Conservation (phyloP, 2,329 filamentous ascomycete genomes). For the Phyllosticta citriasiana region DNA sequence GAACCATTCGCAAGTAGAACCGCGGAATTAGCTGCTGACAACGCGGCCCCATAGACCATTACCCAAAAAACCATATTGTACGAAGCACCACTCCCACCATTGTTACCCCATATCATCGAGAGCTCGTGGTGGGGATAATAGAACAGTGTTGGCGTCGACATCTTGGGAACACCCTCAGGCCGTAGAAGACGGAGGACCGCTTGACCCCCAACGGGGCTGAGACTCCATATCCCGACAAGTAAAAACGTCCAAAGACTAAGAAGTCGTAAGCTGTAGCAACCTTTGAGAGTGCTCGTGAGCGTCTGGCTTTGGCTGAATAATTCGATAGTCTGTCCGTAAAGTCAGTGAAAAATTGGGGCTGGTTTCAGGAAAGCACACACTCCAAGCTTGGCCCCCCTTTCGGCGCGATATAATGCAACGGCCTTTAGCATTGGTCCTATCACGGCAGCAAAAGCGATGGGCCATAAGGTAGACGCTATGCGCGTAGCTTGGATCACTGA, state of each 20-base stretch:
- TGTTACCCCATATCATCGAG: too few relatives aligned
- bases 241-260: neutral
- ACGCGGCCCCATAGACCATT: neutral
- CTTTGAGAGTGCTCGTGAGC: neutral
- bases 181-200: neutral
- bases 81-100: too few relatives aligned
- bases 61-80: neutral
- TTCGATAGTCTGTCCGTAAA: neutral
- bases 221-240: neutral
- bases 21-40: neutral
- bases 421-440: neutral
- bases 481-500: neutral
- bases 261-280: neutral
- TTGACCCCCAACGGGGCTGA: neutral
- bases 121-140: neutral
- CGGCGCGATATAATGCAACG: neutral
- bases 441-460: neutral
- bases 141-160: neutral
- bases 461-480: slow-evolving; percentile 1
- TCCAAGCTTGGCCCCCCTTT: neutral
- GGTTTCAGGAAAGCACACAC: neutral
- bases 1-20: neutral
- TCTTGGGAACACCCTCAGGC: neutral
- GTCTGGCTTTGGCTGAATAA: neutral
- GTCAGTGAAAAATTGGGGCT: too few relatives aligned